Evolutionary conservation across 192 early-diverging fungal species (phyloP).

Genomic region (Piromyces sp.): DNA sequence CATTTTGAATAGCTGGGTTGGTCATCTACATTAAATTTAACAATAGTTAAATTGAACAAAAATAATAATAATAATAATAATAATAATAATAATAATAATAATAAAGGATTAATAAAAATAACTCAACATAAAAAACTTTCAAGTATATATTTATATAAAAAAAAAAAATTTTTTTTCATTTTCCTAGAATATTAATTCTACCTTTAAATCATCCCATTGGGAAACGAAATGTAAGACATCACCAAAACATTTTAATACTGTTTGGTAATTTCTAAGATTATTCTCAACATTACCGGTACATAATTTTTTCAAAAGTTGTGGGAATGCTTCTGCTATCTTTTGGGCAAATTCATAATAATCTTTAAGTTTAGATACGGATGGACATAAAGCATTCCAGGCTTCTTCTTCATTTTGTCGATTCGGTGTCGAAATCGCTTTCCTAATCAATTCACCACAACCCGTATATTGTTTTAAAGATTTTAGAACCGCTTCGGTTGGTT

Average conservation of each 20-base stretch:
- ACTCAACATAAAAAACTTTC: too few species aligned
- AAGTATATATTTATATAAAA: too few species aligned
- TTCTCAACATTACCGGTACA: conserved; percentile 29
- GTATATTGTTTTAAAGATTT: conserved; percentile 36
- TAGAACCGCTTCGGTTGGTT: conserved; percentile 28
- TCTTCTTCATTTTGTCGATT: conserved; percentile 67
- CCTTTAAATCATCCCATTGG: conserved; percentile 86
- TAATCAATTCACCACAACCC: conserved; percentile 54
- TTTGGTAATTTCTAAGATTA: conserved; percentile 56
- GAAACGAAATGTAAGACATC: conserved; percentile 74
- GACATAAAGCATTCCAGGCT: conserved; percentile 71
- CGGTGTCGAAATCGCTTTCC: conserved; percentile 69
- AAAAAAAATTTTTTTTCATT: too few species aligned
- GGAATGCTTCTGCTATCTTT: conserved; percentile 33
- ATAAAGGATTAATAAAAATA: too few species aligned
- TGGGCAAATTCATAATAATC: conserved; percentile 67
- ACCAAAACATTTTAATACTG: conserved; percentile 60
- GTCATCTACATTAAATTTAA: conserved; percentile 28
- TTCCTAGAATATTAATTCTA: too few species aligned
- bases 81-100: too few species aligned
- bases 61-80: too few species aligned
- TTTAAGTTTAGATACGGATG: conserved; percentile 58
- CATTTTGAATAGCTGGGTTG: conserved; percentile 80
- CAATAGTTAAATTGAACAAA: too few species aligned
- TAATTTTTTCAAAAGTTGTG: conserved; percentile 12